Evolutionary conservation across 75 land plant genomes (phyloP), one percentile per base, ranked within the genome.

Genomic region (Picea sitchensis): DNA sequence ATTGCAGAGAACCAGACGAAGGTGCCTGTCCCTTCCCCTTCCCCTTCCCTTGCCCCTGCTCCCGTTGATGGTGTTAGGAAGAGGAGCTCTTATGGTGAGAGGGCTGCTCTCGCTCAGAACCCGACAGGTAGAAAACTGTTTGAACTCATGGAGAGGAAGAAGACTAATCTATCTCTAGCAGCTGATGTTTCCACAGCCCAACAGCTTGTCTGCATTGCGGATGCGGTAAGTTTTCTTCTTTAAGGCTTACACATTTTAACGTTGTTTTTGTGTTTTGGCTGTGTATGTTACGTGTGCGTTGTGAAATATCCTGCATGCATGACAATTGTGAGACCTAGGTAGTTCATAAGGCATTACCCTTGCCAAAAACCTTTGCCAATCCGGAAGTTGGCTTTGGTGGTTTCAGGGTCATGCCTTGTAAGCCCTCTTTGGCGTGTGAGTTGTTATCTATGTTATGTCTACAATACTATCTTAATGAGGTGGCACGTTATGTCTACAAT

Each of bases 101-200:
- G 99, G 76, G 98, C 94, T 3, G 80, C 68, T 56, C 30, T 90
- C 80, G 79, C 93, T 23, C 86, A 91, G 85, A 96, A 96, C 77
- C 83, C 90, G 0, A 86, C 89, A 3, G 99, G 91, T 31, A 95
- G 79, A 87, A 92, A 82, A 80, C 79, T 95, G 84, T 93, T 88
- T 77, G 95, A 96, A 83, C 71, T 95, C 18, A 96, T 96, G 98
- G 88, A 90, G 86, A 69, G 85, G 77, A 96, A 96, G 80, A 81
- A 86, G 82, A 95, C 84, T 61, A 96, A 96, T 78, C 75, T 96
- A 78, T 92, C 94, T n/a, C 64, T 96, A 67, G 99, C 99, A 59
- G 99, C 99, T 8, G 99, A 96, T 87, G 99, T 96, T 47, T 73
- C 83, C 17, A 92, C 95, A 13, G 95, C 99, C 5, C 83, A 80